Conservation (phyloP, 768 basidiomycete species). For the Ramaria rubella region DNA sequence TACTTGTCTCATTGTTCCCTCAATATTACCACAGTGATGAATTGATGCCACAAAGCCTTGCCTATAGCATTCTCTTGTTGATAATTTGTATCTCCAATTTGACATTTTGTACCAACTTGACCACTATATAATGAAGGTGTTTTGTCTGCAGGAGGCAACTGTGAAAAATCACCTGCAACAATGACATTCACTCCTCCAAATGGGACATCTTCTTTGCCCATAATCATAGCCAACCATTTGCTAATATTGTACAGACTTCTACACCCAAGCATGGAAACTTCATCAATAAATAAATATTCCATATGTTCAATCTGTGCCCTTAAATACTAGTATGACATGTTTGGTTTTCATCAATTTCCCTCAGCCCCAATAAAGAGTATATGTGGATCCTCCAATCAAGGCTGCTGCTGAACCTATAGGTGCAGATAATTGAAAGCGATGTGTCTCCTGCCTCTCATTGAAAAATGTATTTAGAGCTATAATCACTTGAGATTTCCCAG, state of each 20-base stretch:
- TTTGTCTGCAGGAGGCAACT: slow-evolving; percentile 29
- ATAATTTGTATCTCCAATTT: too few relatives aligned
- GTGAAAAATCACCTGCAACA: slow-evolving; percentile 43
- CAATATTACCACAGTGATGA: too few relatives aligned
- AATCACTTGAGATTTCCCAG: too few relatives aligned
- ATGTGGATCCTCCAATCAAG: slow-evolving; percentile 7
- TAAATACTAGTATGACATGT: slow-evolving; percentile 6
- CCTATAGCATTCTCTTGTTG: too few relatives aligned
- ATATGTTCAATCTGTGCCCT: slow-evolving; percentile 22
- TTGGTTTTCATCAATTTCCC: neutral
- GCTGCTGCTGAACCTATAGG: slow-evolving; percentile 12
- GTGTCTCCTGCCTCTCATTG: neutral
- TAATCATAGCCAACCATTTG: slow-evolving; percentile 17
- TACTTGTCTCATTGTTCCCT: too few relatives aligned
- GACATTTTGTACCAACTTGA: neutral
- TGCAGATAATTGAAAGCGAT: slow-evolving; percentile 3
- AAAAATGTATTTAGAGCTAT: slow-evolving; percentile 5
- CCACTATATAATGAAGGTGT: slow-evolving; percentile 19
- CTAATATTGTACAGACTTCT: slow-evolving; percentile 22
- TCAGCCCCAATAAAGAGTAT: slow-evolving; percentile 6
- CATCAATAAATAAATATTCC: slow-evolving; percentile 37
- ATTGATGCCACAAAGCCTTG: too few relatives aligned
- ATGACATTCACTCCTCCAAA: slow-evolving; percentile 38
- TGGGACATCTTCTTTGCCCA: slow-evolving; percentile 14
- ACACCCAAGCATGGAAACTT: slow-evolving; percentile 37